Evolutionary conservation across 352 stramenopile species (phyloP), one percentile per base, ranked within the genome.

Genomic region (Globisporangium emineosum): DNA sequence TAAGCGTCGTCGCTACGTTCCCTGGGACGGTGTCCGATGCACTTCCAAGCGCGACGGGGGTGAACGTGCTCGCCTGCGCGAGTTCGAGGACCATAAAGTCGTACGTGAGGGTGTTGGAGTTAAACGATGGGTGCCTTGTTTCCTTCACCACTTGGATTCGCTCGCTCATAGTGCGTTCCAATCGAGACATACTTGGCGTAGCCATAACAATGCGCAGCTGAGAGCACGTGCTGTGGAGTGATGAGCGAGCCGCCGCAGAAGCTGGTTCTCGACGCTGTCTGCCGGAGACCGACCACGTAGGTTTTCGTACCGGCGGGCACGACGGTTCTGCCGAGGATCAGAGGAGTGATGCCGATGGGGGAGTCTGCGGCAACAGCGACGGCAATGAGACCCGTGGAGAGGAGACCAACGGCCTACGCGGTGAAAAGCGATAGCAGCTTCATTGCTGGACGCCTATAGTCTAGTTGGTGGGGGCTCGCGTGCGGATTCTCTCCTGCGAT

Each of bases 31-130:
- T 70, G 12, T 59, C 68, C 21, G 66, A 50, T 2, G 64, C 76
- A 19, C 23, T 15, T 17, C 56, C 56, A 19, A 86, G 64, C 47
- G 60, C 67, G 21, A 78, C 77, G 23, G 77, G 75, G 7, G 63
- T 60, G 45, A 70, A 75, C 2, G 68, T 74, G 40, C 68, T 79
- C 5, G 70, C 57, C 6, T 57, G 62, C 43, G 75, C 68, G n/a
- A 83, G 75, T 66, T 78, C 73, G 17, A 93, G 62, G 25, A 94
- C 3, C 33, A 77, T 50, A 57, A 86, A 86, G 64, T 94, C 83
- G 13, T 19, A 15, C 3, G 35, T 43, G 2, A 19, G 35, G 15
- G 9, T 66, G 65, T 23, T 60, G 71, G 25, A 58, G 45, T 33
- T 30, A 3, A n/a, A 90, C 43, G 75, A 80, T 5, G 81, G 83